Percentiles rank a stretch among this genome's conserved stretches.
These are phyloP conservation scores for Diaporthe citrichinensis DNA, from an alignment of 2,329 filamentous ascomycete genomes.

Conservation along the genomic window DNA sequence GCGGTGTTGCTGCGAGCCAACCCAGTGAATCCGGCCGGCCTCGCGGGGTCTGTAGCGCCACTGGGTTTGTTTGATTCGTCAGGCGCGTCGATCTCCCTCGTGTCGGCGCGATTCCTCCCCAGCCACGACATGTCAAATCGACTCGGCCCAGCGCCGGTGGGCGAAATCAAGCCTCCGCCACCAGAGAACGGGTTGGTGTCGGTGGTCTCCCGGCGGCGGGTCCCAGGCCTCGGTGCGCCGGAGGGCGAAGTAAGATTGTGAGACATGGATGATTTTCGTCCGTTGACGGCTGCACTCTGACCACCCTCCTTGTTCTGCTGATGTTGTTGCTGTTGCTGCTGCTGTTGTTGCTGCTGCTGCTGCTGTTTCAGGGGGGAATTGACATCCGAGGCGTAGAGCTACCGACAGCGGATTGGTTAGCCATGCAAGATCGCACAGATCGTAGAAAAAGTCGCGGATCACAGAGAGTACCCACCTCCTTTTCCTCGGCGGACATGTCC, in stretches of 20 bases:
- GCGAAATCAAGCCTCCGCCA: constrained; percentile 68
- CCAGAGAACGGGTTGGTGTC: constrained; percentile 76
- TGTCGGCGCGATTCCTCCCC: constrained; percentile 64
- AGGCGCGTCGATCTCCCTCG: constrained; percentile 69
- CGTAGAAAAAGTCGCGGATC: constrained; percentile 35
- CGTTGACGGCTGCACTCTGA: constrained; percentile 70
- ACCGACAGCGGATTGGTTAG: constrained; percentile 42
- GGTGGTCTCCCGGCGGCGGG: constrained; percentile 84
- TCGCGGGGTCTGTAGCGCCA: constrained; percentile 50
- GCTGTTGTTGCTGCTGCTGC: constrained; percentile 66
- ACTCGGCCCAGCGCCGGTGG: constrained; percentile 63
- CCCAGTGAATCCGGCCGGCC: constrained; percentile 58
- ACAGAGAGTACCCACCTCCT: constrained; percentile 61
- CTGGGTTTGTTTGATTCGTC: constrained; percentile 58
- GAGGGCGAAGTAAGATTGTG: constrained; percentile 82
- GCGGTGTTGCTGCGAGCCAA: constrained; percentile 69
- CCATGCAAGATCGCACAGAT: constrained; percentile 43
- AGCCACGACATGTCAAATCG: constrained; percentile 76
- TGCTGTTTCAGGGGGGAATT: constrained; percentile 94
- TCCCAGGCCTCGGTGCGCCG: constrained; percentile 77
- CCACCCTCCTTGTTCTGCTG: constrained; percentile 76
- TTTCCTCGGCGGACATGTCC: constrained; percentile 76
- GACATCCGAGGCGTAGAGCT: constrained; percentile 88
- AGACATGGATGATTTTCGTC: constrained; percentile 88
- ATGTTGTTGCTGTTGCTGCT: constrained; percentile 61